Conservation (phyloP, 257 asterid genomes). For the Thymus mandschuricus region DNA sequence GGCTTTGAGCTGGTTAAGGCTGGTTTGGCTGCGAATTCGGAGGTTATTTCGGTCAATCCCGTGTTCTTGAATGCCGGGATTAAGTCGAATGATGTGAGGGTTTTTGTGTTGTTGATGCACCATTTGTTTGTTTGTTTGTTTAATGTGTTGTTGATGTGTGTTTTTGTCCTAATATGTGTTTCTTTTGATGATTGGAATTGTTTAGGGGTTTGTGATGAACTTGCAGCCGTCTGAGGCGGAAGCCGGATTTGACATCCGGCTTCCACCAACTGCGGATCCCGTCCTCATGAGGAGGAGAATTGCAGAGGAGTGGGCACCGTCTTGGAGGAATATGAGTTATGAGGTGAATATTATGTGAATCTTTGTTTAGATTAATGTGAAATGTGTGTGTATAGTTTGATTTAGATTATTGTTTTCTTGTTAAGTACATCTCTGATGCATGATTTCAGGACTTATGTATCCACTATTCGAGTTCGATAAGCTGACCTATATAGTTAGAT, state of each 20-base stretch:
- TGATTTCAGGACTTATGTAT: no score
- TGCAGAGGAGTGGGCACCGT: constrained; percentile 92
- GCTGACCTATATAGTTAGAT: neutral
- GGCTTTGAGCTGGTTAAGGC: constrained; percentile 76
- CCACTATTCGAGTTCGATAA: no score
- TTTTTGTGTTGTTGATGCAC: constrained; percentile 16
- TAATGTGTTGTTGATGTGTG: constrained; percentile 24
- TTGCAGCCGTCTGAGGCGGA: constrained; percentile 96
- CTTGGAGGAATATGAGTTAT: constrained; percentile 82
- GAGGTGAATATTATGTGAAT: constrained; percentile 49
- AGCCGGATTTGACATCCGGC: constrained; percentile 88
- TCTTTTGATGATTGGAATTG: constrained; percentile 31
- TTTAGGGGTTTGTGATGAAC: constrained; percentile 87
- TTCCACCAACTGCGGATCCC: constrained; percentile 82
- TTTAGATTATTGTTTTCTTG: neutral
- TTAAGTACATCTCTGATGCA: neutral
- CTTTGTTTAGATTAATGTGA: neutral
- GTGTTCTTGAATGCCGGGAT: constrained; percentile 87
- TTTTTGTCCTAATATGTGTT: neutral
- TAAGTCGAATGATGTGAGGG: constrained; percentile 62
- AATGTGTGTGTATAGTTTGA: constrained; percentile 3
- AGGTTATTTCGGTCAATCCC: constrained; percentile 84
- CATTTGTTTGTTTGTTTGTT: constrained; percentile 3
- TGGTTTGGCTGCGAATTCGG: constrained; percentile 73
- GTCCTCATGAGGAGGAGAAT: constrained; percentile 70